Percentiles rank a stretch among this genome's conserved stretches.
Evolutionary conservation across 2,329 filamentous ascomycete genomes (phyloP).

Genomic region (Aspergillus glaucus): DNA sequence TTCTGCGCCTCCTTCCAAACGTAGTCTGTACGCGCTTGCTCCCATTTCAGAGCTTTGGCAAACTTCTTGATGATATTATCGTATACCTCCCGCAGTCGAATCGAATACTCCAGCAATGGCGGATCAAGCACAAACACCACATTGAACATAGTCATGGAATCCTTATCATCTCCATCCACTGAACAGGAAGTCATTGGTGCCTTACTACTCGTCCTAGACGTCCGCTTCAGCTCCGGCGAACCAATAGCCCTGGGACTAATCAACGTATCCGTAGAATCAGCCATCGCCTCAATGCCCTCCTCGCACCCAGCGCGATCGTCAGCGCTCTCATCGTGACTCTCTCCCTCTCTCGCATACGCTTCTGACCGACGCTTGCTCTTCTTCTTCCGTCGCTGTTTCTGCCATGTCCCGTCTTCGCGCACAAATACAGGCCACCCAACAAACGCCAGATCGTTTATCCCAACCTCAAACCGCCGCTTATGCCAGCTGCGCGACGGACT

Average conservation of each 20-base stretch:
- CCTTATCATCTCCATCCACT: conserved; percentile 36
- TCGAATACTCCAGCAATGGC: conserved; percentile 67
- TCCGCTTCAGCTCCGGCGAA: conserved; percentile 18
- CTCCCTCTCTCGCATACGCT: conserved; percentile 24
- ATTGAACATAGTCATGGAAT: conserved; percentile 94
- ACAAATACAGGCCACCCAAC: conserved; percentile 80
- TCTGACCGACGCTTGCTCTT: conserved; percentile 29
- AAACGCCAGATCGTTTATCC: conserved; percentile 71
- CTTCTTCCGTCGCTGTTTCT: conserved; percentile 53
- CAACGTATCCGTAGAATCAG: conserved; percentile 22
- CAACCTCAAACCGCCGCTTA: conserved; percentile 76
- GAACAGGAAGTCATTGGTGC: conserved; percentile 14
- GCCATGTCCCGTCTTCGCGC: conserved; percentile 70
- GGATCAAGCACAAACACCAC: conserved; percentile 87
- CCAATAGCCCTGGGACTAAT: conserved; percentile 15
- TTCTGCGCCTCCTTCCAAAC: conserved; percentile 85
- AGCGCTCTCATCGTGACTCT: conserved; percentile 30
- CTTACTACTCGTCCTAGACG: conserved; percentile 15
- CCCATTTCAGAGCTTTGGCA: conserved; percentile 86
- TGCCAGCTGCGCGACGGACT: conserved; percentile 70
- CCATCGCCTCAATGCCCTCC: conserved; percentile 21
- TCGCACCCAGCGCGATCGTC: conserved; percentile 29
- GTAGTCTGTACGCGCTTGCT: conserved; percentile 82
- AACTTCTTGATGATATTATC: conserved; percentile 86
- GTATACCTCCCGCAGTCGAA: conserved; percentile 71